phyloP scores from a whole-genome alignment of 352 stramenopile species.

The Phytopythium vexans region DNA sequence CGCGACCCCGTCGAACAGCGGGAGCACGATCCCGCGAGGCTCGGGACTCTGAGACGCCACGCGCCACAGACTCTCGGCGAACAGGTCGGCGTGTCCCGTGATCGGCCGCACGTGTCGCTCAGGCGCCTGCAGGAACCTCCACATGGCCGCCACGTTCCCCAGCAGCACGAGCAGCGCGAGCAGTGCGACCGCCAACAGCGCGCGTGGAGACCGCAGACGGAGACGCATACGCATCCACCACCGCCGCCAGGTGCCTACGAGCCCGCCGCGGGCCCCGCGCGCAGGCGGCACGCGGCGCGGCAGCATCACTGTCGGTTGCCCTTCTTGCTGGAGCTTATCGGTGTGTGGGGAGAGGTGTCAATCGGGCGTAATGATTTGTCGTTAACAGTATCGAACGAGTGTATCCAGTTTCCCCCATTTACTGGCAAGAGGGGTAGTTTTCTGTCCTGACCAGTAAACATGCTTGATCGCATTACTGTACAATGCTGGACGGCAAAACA shows the following conservation, averaged over 20 bases:
- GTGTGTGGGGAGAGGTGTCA: too few relatives aligned
- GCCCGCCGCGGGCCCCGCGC: conserved; percentile 12
- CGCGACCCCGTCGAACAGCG: conserved; percentile 6
- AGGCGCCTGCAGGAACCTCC: not conserved
- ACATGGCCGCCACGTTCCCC: not conserved
- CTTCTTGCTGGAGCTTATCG: too few relatives aligned
- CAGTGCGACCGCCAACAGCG: not conserved
- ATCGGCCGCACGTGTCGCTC: not conserved
- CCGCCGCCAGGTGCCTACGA: too few relatives aligned
- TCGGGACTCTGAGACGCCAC: not conserved
- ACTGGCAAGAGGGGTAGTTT: too few relatives aligned
- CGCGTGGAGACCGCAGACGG: conserved; percentile 10
- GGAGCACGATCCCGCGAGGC: conserved; percentile 3
- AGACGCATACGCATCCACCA: conserved; percentile 28
- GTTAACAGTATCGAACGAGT: too few relatives aligned
- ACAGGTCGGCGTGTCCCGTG: conserved; percentile 1
- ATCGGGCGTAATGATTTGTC: too few relatives aligned
- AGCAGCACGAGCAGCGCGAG: conserved; percentile 2
- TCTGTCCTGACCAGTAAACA: too few relatives aligned
- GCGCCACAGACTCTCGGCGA: conserved; percentile 4
- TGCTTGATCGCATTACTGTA: too few relatives aligned
- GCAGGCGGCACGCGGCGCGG: conserved; percentile 13
- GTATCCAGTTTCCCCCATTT: too few relatives aligned
- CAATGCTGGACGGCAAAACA: too few relatives aligned
- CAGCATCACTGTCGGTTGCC: too few relatives aligned